A percentile compares a stretch with the other conserved stretches of the same genome.
Evolutionary conservation across 768 basidiomycete genomes (phyloP).

Genomic region (Mycena latifolia): DNA sequence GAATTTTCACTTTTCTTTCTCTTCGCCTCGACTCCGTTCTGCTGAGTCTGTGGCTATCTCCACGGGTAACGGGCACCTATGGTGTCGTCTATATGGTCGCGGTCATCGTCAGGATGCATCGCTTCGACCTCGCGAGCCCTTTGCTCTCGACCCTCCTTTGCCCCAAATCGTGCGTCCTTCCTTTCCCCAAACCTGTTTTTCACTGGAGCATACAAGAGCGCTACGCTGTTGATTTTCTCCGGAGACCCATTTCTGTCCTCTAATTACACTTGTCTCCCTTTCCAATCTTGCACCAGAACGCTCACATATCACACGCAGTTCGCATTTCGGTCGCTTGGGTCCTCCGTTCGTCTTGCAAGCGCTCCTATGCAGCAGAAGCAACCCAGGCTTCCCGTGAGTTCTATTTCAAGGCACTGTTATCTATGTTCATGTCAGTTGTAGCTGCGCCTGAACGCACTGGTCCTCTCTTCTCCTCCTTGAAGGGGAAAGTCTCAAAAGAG

Average conservation of each 20-base stretch:
- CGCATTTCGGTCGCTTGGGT: slow-evolving; percentile 7
- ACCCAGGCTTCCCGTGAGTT: background rate
- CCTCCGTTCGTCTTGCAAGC: slow-evolving; percentile 18
- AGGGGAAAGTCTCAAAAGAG: slow-evolving; percentile 50
- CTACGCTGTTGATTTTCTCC: too few species aligned
- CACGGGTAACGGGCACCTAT: slow-evolving; percentile 7
- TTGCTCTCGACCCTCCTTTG: slow-evolving; percentile 7
- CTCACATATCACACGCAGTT: slow-evolving; percentile 1
- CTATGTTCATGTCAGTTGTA: background rate
- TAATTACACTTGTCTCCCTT: background rate
- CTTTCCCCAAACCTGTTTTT: background rate
- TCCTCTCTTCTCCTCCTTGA: slow-evolving; percentile 49
- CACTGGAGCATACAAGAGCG: too few species aligned
- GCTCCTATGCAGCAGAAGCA: slow-evolving; percentile 18
- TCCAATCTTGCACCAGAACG: background rate
- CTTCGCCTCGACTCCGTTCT: background rate
- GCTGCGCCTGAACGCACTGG: background rate
- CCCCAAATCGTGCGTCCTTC: slow-evolving; percentile 8
- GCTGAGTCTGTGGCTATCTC: background rate
- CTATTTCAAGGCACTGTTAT: too few species aligned
- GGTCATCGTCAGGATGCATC: slow-evolving; percentile 31
- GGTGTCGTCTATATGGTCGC: slow-evolving; percentile 30
- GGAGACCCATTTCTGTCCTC: too few species aligned
- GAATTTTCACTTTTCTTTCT: background rate
- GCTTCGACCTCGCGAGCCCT: slow-evolving; percentile 27